Evolutionary conservation across 805 yeast genomes (phyloP).

Genomic region (Kuraishia floccosa): DNA sequence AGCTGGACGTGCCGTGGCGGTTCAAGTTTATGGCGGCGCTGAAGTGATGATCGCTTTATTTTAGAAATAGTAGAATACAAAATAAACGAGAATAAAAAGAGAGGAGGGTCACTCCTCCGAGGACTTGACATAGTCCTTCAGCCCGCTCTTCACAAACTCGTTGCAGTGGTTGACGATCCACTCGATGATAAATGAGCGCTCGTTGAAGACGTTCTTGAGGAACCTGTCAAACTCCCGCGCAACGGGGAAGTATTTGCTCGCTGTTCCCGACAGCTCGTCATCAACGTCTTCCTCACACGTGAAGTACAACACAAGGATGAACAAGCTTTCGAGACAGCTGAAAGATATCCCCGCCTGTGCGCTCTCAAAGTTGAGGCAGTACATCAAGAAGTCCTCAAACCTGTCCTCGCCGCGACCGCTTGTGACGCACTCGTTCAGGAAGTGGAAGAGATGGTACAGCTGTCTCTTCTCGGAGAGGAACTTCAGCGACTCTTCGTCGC

Average conservation of each 20-base stretch:
- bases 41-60: background rate
- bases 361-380: background rate
- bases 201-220: constrained; percentile 3
- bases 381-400: constrained; percentile 1
- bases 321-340: background rate
- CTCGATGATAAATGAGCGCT: constrained; percentile 5
- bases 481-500: background rate
- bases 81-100: background rate
- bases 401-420: background rate
- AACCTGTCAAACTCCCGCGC: background rate
- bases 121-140: background rate
- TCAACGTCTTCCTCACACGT: background rate
- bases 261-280: background rate
- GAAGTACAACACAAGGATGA: constrained; percentile 1
- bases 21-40: constrained; percentile 25
- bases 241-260: background rate
- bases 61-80: background rate
- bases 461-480: background rate
- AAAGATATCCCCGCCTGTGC: background rate
- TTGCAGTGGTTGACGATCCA: constrained; percentile 7
- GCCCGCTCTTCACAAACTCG: constrained; percentile 1
- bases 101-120: constrained; percentile 1
- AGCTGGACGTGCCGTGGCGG: constrained; percentile 56
- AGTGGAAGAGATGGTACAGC: background rate
- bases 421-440: constrained; percentile 1